Percentiles rank a stretch among this genome's conserved stretches.
Evolutionary conservation across 331 rosid species (phyloP).

Genomic region (Pyrus hybrid): DNA sequence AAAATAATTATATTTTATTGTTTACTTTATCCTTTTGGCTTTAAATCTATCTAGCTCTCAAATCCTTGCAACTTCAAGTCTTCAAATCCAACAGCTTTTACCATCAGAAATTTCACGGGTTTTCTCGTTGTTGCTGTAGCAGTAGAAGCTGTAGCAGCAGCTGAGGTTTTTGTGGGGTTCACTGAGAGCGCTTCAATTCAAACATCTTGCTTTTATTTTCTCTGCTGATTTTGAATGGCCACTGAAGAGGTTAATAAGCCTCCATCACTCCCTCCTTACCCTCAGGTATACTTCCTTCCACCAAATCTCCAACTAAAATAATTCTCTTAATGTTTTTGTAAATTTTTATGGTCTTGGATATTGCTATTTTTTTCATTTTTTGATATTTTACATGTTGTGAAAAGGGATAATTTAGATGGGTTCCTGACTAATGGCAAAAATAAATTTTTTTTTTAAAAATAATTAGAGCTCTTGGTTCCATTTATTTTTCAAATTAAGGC

Average conservation of each 20-base stretch:
- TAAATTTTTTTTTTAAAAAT: neutral
- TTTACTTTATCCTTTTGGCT: neutral
- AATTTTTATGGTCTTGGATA: neutral
- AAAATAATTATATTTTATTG: neutral
- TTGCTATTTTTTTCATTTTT: neutral
- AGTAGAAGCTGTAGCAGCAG: neutral
- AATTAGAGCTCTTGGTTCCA: neutral
- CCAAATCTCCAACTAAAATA: neutral
- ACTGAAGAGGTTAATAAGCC: slow-evolving; percentile 41
- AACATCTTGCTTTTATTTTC: neutral
- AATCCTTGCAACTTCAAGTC: slow-evolving; percentile 20
- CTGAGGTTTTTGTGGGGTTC: neutral
- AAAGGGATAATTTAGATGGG: neutral
- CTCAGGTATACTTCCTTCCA: slow-evolving; percentile 35
- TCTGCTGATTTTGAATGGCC: slow-evolving; percentile 48
- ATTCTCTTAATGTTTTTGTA: neutral
- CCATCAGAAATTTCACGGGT: slow-evolving; percentile 6
- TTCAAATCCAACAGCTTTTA: slow-evolving; percentile 25
- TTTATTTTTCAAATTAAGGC: neutral
- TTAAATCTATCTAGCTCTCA: slow-evolving; percentile 33
- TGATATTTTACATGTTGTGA: neutral
- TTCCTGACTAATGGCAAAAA: neutral
- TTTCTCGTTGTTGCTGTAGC: neutral
- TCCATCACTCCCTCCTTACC: slow-evolving; percentile 61
- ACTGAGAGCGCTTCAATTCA: neutral